Base-by-base conservation (phyloP, 1,139 yeast genomes). In the Saccharomyces hybrid region DNA sequence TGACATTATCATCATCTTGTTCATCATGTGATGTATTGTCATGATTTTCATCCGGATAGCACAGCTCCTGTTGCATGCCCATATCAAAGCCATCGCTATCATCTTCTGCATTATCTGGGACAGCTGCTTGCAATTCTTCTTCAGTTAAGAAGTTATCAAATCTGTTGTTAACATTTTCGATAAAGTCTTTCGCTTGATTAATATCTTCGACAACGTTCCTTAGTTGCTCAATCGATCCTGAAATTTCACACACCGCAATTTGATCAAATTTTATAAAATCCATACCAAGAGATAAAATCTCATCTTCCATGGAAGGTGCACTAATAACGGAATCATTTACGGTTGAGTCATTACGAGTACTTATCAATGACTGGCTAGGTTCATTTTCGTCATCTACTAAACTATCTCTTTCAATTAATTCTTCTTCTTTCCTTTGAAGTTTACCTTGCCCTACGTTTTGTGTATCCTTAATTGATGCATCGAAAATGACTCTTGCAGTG, bases 221-320 rank as follows among this genome's bases (percentile, higher is more conserved):
- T 50, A 86, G 73, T 55, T 81, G 82, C 14, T 70, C 74, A 59
- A 86, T 73, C 0, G 91, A 84, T 0, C 90, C 88, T 59, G 90
- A 84, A 1, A 85, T 72, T 5, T 79, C 75, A 9, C 75, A 62
- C 9, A 62, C 62, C 6, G 77, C 78, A 7, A 83, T 60, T 8
- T 65, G 71, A 9, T 70, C 72, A 28, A 70, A 67, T 28, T 71
- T 70, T 23, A 69, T 58, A 47, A 61, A 62, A 28, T 68, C 69
- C 55, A 66, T 61, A 6, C 72, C 73, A 1, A 70, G 55, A 2
- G 64, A 62, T 26, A 70, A 48, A 3, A 70, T 62, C 48, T 68
- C 72, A 55, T 69, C 70, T 34, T 67, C 70, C 44, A 59, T 54
- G 11, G 58, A 44, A 2, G 44, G 44, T 19, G 44, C 44, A 3